These are phyloP conservation scores for Bryoerythrophyllum caledonicum DNA, from an alignment of 225 moss, liverwort and hornwort genomes.

Conservation along the genomic window DNA sequence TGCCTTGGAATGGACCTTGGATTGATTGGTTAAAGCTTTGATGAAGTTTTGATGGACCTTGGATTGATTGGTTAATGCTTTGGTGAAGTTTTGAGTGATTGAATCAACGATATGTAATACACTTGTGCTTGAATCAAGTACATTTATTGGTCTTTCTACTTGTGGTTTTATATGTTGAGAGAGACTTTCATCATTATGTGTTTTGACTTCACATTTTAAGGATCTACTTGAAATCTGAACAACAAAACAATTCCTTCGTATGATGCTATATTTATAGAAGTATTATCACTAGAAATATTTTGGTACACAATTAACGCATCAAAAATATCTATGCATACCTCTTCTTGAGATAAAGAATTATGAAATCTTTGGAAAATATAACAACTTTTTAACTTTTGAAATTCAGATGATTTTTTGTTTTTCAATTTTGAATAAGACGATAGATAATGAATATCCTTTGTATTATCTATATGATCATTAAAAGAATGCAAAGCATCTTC, in stretches of 20 bases:
- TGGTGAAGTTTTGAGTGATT: background rate
- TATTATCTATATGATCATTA: background rate
- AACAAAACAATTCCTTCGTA: background rate
- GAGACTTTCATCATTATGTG: background rate
- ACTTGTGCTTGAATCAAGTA: background rate
- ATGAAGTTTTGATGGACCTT: background rate
- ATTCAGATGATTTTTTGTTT: background rate
- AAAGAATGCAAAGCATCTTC: background rate
- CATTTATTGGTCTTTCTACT: background rate
- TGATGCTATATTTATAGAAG: background rate
- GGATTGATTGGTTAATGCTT: background rate
- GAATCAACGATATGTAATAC: background rate
- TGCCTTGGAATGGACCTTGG: background rate
- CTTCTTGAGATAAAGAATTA: background rate
- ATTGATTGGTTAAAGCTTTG: background rate
- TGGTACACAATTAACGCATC: too few species aligned
- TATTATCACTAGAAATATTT: too few species aligned
- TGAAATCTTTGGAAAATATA: background rate
- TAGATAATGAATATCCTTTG: background rate
- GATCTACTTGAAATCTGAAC: background rate
- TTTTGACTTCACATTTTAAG: background rate
- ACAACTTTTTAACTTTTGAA: background rate
- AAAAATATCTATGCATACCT: too few species aligned
- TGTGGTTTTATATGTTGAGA: background rate
- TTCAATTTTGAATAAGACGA: background rate